A percentile compares a stretch with the other conserved stretches of the same genome.
These are phyloP conservation scores for Anastatica hierochuntica DNA, from an alignment of 345 rosid genomes.

Conservation along the genomic window DNA sequence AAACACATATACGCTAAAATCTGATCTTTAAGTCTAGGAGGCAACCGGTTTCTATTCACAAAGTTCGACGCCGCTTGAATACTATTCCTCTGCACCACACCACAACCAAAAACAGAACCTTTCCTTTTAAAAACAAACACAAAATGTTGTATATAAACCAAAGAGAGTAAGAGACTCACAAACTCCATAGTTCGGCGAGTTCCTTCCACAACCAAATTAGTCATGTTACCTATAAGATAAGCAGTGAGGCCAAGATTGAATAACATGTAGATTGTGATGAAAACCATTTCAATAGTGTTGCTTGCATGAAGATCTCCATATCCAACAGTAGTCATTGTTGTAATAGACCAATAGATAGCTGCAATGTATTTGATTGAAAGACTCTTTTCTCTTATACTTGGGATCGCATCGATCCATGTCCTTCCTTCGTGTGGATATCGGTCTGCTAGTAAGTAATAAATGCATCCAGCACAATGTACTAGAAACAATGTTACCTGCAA, in stretches of 20 bases:
- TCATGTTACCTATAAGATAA: slow-evolving; percentile 90
- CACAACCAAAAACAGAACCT: neutral
- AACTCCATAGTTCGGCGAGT: slow-evolving; percentile 97
- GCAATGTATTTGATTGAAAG: slow-evolving; percentile 65
- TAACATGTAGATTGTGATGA: slow-evolving; percentile 74
- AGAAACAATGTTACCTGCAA: slow-evolving; percentile 64
- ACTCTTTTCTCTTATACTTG: slow-evolving; percentile 61
- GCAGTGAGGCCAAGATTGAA: slow-evolving; percentile 91
- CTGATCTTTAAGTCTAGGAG: slow-evolving; percentile 65
- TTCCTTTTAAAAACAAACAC: too few relatives aligned
- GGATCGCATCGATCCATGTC: slow-evolving; percentile 71
- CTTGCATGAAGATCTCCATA: slow-evolving; percentile 94
- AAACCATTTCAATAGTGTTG: slow-evolving; percentile 70
- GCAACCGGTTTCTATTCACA: slow-evolving; percentile 64
- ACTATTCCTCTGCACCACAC: slow-evolving; percentile 66
- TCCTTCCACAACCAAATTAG: slow-evolving; percentile 90
- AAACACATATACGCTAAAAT: slow-evolving; percentile 89
- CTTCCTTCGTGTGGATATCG: slow-evolving; percentile 57
- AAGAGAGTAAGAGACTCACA: slow-evolving; percentile 30
- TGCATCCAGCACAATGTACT: slow-evolving; percentile 82
- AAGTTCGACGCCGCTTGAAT: slow-evolving; percentile 74
- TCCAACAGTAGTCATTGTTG: slow-evolving; percentile 97
- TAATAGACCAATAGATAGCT: slow-evolving; percentile 84
- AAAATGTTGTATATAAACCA: neutral
- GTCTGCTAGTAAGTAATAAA: slow-evolving; percentile 76